These are phyloP conservation scores for Aspergillus aculeatinus DNA, from an alignment of 2,329 filamentous ascomycete genomes.

Conservation along the genomic window DNA sequence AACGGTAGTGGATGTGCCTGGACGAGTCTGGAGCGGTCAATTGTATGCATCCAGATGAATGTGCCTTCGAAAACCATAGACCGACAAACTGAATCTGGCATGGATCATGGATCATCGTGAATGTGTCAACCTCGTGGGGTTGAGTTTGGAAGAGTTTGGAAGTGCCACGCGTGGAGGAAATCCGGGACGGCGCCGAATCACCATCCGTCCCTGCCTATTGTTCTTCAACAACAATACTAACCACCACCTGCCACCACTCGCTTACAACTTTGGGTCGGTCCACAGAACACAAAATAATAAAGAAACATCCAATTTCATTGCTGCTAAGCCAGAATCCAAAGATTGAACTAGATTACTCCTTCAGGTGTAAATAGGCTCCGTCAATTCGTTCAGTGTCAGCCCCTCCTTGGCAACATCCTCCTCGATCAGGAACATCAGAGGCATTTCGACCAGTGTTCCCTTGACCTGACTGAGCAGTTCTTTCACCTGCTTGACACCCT, in stretches of 20 bases:
- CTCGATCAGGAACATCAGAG: conserved; percentile 78
- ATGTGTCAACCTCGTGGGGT: neutral
- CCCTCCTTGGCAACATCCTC: conserved; percentile 85
- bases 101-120: neutral
- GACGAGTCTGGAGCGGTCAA: neutral
- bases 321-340: neutral
- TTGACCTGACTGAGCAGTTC: conserved; percentile 65
- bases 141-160: neutral
- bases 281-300: neutral
- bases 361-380: conserved; percentile 70
- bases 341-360: conserved; percentile 9
- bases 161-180: neutral
- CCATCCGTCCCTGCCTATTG: conserved; percentile 16
- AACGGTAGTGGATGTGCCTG: neutral
- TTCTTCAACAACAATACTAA: conserved; percentile 20
- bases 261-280: neutral
- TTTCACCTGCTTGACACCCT: conserved; percentile 72
- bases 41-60: neutral
- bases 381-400: conserved; percentile 68
- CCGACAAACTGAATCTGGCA: neutral
- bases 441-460: conserved; percentile 84
- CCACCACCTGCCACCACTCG: neutral
- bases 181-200: neutral
- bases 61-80: too few relatives aligned
- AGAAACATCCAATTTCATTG: conserved; percentile 1